Conservation (phyloP, 1,284 basidiomycete genomes). For the Cystobasidium slooffiae region DNA sequence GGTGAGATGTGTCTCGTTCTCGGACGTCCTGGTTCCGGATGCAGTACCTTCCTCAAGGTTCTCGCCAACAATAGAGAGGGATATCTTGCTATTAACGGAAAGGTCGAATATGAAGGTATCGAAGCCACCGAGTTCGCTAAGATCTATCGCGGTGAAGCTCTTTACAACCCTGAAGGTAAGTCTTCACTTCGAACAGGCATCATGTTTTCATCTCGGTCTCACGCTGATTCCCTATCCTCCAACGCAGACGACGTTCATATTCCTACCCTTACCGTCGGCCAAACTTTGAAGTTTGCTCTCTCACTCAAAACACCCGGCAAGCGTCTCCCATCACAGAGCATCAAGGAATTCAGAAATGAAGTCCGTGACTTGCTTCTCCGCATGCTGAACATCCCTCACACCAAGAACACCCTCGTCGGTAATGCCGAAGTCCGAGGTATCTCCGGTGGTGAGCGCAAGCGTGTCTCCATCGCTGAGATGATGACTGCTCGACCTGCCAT, state of each 20-base stretch:
- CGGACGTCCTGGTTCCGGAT: constrained; percentile 59
- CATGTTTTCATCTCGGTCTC: constrained; percentile 45
- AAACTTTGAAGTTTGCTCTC: constrained; percentile 65
- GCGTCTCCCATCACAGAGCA: constrained; percentile 61
- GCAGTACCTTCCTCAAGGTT: constrained; percentile 58
- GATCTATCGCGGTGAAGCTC: constrained; percentile 71
- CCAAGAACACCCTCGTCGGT: constrained; percentile 63
- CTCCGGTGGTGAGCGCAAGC: constrained; percentile 63
- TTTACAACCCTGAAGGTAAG: constrained; percentile 51
- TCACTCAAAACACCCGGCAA: constrained; percentile 63
- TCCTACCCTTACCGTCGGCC: constrained; percentile 66
- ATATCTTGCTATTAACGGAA: constrained; percentile 59
- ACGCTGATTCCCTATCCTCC: constrained; percentile 40
- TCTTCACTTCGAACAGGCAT: constrained; percentile 42
- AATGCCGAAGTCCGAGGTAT: constrained; percentile 66
- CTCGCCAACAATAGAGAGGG: constrained; percentile 56
- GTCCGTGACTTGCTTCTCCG: constrained; percentile 63
- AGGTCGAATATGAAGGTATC: constrained; percentile 66
- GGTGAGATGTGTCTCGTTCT: constrained; percentile 65
- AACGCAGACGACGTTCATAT: constrained; percentile 64
- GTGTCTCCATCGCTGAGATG: constrained; percentile 67
- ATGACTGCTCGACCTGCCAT: constrained; percentile 59
- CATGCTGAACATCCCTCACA: constrained; percentile 68
- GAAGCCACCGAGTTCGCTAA: constrained; percentile 61
- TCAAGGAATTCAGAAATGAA: constrained; percentile 61